Conservation (phyloP, 2,329 filamentous ascomycete genomes). For the Cercospora sp. region DNA sequence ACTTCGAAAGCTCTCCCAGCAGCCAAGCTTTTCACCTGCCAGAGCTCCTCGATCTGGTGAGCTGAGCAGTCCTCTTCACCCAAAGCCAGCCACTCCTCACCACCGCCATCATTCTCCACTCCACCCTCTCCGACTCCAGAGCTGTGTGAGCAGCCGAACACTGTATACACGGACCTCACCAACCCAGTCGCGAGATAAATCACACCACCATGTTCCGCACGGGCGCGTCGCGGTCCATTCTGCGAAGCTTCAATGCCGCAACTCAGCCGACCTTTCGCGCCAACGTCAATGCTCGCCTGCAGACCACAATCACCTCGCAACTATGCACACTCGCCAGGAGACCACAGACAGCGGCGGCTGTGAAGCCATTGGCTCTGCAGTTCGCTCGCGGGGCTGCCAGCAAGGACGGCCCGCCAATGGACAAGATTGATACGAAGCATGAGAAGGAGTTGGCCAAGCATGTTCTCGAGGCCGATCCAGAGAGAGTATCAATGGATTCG, state of each 20-base stretch:
- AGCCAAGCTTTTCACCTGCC: neutral
- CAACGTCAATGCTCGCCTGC: constrained; percentile 36
- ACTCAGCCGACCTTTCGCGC: constrained; percentile 22
- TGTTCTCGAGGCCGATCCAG: constrained; percentile 61
- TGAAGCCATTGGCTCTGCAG: constrained; percentile 39
- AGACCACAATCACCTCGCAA: constrained; percentile 44
- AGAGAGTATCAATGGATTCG: constrained; percentile 61
- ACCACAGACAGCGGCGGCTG: constrained; percentile 37
- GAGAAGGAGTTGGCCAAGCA: constrained; percentile 58
- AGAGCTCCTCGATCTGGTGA: neutral
- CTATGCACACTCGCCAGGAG: constrained; percentile 43
- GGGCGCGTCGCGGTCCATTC: constrained; percentile 44
- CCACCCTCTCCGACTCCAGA: neutral
- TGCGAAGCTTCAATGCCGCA: constrained; percentile 41
- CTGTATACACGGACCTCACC: neutral
- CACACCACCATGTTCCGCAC: constrained; percentile 46
- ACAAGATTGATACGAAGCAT: constrained; percentile 56
- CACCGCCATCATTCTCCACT: constrained; percentile 3
- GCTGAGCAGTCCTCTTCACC: neutral
- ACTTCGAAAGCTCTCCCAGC: neutral
- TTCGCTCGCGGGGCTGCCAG: constrained; percentile 25
- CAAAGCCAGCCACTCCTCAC: neutral
- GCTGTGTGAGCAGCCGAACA: neutral
- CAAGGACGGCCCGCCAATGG: constrained; percentile 35
- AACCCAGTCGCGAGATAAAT: neutral